Conservation (phyloP, 2,329 filamentous ascomycete species). For the Penicillium fuscoglaucum region DNA sequence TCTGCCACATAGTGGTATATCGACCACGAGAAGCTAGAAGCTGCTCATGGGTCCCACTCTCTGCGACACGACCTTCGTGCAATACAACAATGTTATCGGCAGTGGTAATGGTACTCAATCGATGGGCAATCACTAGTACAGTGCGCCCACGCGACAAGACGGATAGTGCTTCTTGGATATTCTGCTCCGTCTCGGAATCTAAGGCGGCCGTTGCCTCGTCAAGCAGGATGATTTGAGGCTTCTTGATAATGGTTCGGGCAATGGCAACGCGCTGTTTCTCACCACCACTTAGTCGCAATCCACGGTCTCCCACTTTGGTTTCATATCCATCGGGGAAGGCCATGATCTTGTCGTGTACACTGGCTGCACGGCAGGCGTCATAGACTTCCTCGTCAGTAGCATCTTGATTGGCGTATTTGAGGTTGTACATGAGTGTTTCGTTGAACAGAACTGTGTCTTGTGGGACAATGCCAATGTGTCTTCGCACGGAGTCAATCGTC, state of each 20-base stretch:
- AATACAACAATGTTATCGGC: conserved; percentile 5
- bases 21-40: neutral
- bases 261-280: conserved; percentile 66
- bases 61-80: neutral
- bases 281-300: conserved; percentile 43
- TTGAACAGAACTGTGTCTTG: conserved; percentile 87
- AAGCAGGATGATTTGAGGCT: conserved; percentile 81
- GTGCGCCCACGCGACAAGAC: conserved; percentile 1
- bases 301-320: conserved; percentile 84
- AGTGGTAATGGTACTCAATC: conserved; percentile 1
- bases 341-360: conserved; percentile 85
- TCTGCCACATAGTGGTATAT: conserved; percentile 3
- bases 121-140: conserved; percentile 1
- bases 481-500: conserved; percentile 77
- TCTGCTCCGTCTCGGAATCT: conserved; percentile 83
- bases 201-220: conserved; percentile 87
- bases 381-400: conserved; percentile 46
- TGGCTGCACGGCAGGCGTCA: conserved; percentile 61
- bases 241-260: conserved; percentile 82
- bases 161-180: conserved; percentile 61
- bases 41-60: neutral
- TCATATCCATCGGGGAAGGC: conserved; percentile 80
- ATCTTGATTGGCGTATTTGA: conserved; percentile 74
- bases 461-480: conserved; percentile 81
- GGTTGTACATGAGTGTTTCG: conserved; percentile 79